phyloP scores from a whole-genome alignment of 176 grass and related monocot species.

The Oryza punctata region DNA sequence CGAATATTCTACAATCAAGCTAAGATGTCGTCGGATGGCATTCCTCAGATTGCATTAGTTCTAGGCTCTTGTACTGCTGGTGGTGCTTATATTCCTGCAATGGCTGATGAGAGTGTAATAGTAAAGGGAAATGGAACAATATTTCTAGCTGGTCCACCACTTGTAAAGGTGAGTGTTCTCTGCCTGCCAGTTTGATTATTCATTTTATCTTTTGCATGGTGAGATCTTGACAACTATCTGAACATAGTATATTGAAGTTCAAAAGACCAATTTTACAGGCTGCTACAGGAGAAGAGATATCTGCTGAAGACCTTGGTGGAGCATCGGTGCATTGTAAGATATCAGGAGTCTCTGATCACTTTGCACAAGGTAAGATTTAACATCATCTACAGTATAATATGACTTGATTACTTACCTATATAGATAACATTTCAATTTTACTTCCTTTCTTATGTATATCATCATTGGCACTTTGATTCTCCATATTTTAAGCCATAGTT shows the following conservation, averaged over 20 bases:
- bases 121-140: slow-evolving; percentile 96
- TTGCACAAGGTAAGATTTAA: slow-evolving; percentile 73
- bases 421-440: neutral
- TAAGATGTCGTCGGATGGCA: slow-evolving; percentile 85
- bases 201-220: slow-evolving; percentile 1
- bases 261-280: slow-evolving; percentile 63
- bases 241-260: slow-evolving; percentile 37
- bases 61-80: slow-evolving; percentile 98
- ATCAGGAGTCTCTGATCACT: slow-evolving; percentile 96
- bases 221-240: slow-evolving; percentile 14
- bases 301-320: slow-evolving; percentile 97
- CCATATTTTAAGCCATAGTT: slow-evolving; percentile 4
- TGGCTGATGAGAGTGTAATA: slow-evolving; percentile 99
- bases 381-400: neutral
- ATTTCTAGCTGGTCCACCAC: slow-evolving; percentile 94
- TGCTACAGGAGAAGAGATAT: slow-evolving; percentile 97
- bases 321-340: slow-evolving; percentile 94
- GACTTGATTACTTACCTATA: neutral
- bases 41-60: slow-evolving; percentile 95
- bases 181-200: slow-evolving; percentile 16
- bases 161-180: slow-evolving; percentile 82
- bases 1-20: slow-evolving; percentile 99
- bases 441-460: neutral
- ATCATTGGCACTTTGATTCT: neutral
- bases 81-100: slow-evolving; percentile 95